Base-by-base conservation (phyloP, 495 filamentous ascomycete genomes). In the Penicillium atrosanguineum region DNA sequence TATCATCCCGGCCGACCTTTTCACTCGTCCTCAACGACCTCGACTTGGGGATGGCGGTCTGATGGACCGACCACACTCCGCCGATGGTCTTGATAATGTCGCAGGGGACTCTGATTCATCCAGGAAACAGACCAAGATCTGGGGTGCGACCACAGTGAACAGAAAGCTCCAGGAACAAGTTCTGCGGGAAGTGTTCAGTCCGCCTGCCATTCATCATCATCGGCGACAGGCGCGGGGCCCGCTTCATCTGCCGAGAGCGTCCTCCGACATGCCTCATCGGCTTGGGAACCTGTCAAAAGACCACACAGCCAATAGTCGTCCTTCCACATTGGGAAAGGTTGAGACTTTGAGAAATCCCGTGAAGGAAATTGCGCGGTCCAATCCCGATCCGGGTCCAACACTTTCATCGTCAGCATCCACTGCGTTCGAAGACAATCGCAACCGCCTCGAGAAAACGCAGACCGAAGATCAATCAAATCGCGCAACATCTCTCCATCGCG, bases 101-200 rank as follows among this genome's bases (percentile, higher is more conserved):
- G 50, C 59, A 12, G 44, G 45, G 7, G 53, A 57, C 26, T 58
- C 65, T 14, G 53, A 60, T 26, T 19, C 65, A 12, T 59, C 59
- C 11, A 71, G 62, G 31, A 70, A 75, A 40, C 75, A 72, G 19
- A 70, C 73, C 42, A 80, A 83, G 50, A 93, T 89, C 67, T 97
- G 91, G 95, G 94, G 94, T 12, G 90, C 91, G n/a, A 98, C 94
- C 3, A 93, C 84, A 18, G 88, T 97, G 19, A 98, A 98, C 63
- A 86, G 84, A 50, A 85, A 85, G 54, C 72, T 98, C 18, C 85
- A 91, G 43, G 91, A 96, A 61, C 88, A 96, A 65, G 93, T 98
- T 18, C 85, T 98, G 48, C 85, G 91, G 50, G 94, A 97, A 65
- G 94, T 95, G 0, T 98, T 98, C 69, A 79, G 88, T 38, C 90